Evolutionary conservation across 177 flowering plant genomes (phyloP), one percentile per base, ranked within the genome.

Genomic region (Tripterygium wilfordii): DNA sequence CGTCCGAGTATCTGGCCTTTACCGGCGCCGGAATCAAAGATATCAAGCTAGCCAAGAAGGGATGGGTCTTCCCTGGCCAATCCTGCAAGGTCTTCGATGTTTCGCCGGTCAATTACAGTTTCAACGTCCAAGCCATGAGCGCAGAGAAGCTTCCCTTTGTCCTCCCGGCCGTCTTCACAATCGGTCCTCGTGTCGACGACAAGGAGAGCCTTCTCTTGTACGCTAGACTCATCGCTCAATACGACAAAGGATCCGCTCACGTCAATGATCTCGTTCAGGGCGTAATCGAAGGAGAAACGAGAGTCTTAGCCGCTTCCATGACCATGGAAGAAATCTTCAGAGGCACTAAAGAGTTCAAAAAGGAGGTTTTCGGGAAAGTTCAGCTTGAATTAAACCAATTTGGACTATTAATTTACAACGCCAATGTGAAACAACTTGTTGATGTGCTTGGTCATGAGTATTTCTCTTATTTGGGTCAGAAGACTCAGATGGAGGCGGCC

Each of bases 261-360:
- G 64, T 59, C 41, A 63, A 54, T 0, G 72, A 67, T 40, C 64
- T 67, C 5, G 72, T 67, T 13, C 54, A 59, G 22, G 72, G 72
- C 4, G 21, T 68, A 27, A 68, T 68, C n/a, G 72, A 68, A 25
- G 72, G 72, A 0, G 72, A 68, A 18, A 68, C 68, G 3, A 53
- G 72, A 7, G 72, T 68, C n/a, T 49, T 68, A 0, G 72, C 68
- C 3, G 72, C 72, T 9, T 59, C 65, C 23, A 60, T 68, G 72
- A 68, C 72, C 26, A 67, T 67, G 71, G 71, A 67, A n/a, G 54
- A 62, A 35, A 51, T 67, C 3, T 67, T 67, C 33, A 54, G 20
- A 21, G 72, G 72, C 0, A 67, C 72, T 17, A 67, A 67, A 35
- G 61, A 55, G 36, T 67, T 68, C 8, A 68, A 68, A 18, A 38